Percentiles rank a stretch among this genome's conserved stretches.
Conservation (phyloP, 1,284 basidiomycete genomes). For the Marasmius tenuissimus region DNA sequence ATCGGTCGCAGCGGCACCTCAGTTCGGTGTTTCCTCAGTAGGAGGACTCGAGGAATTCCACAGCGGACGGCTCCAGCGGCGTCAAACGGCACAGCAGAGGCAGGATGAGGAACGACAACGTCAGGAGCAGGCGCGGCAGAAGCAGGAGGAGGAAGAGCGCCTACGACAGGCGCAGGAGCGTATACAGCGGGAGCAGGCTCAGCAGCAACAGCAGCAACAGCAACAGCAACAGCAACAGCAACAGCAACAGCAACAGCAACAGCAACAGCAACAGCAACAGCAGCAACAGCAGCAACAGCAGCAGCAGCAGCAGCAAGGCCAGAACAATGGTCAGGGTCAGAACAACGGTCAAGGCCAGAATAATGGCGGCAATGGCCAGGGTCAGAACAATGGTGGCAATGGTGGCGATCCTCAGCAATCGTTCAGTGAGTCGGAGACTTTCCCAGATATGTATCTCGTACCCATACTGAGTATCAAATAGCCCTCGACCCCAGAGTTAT, state of each 20-base stretch:
- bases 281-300: neutral
- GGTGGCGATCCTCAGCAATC: slow-evolving; percentile 24
- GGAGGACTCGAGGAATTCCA: too few relatives aligned
- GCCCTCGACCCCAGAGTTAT: slow-evolving; percentile 35
- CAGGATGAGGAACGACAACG: too few relatives aligned
- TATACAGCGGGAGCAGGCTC: neutral
- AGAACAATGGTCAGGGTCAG: neutral
- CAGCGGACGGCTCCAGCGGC: too few relatives aligned
- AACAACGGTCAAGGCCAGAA: slow-evolving; percentile 4
- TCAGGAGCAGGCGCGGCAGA: too few relatives aligned
- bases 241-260: neutral
- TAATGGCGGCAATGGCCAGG: neutral
- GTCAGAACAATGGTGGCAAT: neutral
- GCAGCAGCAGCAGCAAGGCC: neutral
- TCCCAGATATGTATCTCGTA: neutral
- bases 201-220: neutral
- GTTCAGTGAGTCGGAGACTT: slow-evolving; percentile 19
- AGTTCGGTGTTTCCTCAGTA: too few relatives aligned
- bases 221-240: neutral
- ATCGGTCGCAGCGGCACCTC: too few relatives aligned
- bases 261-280: neutral
- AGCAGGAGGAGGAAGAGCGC: too few relatives aligned
- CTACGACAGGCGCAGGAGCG: neutral
- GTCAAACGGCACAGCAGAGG: too few relatives aligned
- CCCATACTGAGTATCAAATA: neutral